Evolutionary conservation across 768 basidiomycete species (phyloP).

Genomic region (Lactarius pseudohatsudake): DNA sequence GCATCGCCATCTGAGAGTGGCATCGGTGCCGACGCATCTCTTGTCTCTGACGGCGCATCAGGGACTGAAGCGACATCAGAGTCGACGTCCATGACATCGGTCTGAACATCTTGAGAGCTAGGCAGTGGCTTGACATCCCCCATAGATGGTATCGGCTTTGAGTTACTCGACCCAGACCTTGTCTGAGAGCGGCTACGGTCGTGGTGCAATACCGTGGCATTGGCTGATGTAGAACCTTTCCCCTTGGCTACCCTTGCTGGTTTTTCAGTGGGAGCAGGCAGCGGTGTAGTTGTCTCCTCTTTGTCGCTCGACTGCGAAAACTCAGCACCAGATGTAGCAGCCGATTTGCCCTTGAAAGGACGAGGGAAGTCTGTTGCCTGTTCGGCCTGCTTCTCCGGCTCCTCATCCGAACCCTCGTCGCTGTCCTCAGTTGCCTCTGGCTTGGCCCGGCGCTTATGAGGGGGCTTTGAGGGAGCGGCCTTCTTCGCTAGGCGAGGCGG

Average conservation of each 20-base stretch:
- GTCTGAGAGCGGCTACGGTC: constrained; percentile 3
- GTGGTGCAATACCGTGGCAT: background rate
- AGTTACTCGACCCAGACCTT: constrained; percentile 9
- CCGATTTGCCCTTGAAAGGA: constrained; percentile 16
- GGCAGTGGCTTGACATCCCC: background rate
- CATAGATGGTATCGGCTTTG: background rate
- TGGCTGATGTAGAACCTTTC: constrained; percentile 1
- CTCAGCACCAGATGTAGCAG: background rate
- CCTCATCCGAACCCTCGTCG: constrained; percentile 7
- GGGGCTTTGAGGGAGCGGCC: background rate
- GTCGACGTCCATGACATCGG: constrained; percentile 20
- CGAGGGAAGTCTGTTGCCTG: constrained; percentile 28
- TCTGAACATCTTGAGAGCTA: background rate
- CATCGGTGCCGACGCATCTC: background rate
- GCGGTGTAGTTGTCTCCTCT: background rate
- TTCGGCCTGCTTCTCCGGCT: constrained; percentile 1
- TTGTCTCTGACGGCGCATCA: background rate
- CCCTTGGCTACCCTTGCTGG: background rate
- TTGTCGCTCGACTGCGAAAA: constrained; percentile 11
- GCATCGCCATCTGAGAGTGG: background rate
- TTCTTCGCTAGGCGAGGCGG: constrained; percentile 5
- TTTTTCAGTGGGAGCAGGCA: constrained; percentile 1
- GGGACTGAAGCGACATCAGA: background rate
- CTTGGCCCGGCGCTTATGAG: constrained; percentile 6
- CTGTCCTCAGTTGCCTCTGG: constrained; percentile 10